Evolutionary conservation across 805 yeast species (phyloP).

Genomic region (Saccharomycopsis sp.): DNA sequence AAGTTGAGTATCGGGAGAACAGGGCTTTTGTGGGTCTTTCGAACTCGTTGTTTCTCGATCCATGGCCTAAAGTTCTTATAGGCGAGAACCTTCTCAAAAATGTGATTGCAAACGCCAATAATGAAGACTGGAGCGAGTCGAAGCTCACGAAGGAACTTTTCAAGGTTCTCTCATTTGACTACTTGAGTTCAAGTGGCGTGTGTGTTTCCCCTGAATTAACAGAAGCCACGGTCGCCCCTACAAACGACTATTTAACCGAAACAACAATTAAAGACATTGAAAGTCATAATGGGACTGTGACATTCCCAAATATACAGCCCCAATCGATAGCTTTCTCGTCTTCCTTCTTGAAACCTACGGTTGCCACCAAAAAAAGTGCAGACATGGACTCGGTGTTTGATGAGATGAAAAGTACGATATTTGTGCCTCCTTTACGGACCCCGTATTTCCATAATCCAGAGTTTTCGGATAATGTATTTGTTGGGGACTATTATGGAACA

Average conservation of each 20-base stretch:
- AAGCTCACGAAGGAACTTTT: constrained; percentile 46
- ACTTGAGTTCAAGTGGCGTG: constrained; percentile 24
- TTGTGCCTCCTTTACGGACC: constrained; percentile 58
- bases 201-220: constrained; percentile 4
- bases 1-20: constrained; percentile 3
- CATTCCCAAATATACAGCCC: not conserved
- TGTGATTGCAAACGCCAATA: constrained; percentile 25
- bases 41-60: constrained; percentile 55
- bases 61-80: constrained; percentile 66
- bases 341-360: no score
- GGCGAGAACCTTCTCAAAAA: constrained; percentile 45
- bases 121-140: constrained; percentile 23
- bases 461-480: constrained; percentile 22
- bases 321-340: not conserved
- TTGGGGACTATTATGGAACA: constrained; percentile 72
- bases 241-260: not conserved
- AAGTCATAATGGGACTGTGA: not conserved
- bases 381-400: constrained; percentile 29
- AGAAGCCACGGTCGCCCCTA: not conserved
- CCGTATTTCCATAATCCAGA: constrained; percentile 25
- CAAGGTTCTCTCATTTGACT: constrained; percentile 44
- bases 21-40: constrained; percentile 51
- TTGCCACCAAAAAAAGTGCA: not conserved
- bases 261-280: not conserved
- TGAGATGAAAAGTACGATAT: constrained; percentile 51